These are phyloP conservation scores for Trichoderma breve DNA, from an alignment of 2,329 filamentous ascomycete genomes.

Conservation along the genomic window DNA sequence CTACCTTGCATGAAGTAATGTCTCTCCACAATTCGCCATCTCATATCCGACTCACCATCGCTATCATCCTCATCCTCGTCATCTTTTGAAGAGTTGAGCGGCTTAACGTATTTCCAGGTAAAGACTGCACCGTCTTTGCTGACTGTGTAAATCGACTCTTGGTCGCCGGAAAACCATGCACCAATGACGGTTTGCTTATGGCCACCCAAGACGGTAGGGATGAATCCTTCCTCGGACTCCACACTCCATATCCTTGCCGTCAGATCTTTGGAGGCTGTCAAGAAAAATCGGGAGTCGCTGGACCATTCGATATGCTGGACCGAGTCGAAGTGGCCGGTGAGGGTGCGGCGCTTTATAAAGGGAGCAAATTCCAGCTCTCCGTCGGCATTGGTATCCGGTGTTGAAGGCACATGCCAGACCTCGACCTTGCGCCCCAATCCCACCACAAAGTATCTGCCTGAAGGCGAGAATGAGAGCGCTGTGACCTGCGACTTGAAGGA, in stretches of 20 bases:
- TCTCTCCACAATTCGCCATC: conserved; percentile 87
- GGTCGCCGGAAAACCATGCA: conserved; percentile 95
- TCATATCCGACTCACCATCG: conserved; percentile 62
- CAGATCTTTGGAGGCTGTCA: conserved; percentile 87
- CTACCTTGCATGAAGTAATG: conserved; percentile 94
- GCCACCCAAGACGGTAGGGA: conserved; percentile 83
- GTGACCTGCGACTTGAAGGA: conserved; percentile 85
- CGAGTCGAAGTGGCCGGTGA: conserved; percentile 84
- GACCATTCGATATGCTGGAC: conserved; percentile 92
- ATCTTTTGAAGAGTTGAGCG: conserved; percentile 52
- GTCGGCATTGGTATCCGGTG: conserved; percentile 72
- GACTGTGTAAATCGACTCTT: conserved; percentile 93
- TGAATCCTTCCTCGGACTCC: conserved; percentile 80
- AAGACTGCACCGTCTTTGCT: conserved; percentile 98
- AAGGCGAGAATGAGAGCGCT: conserved; percentile 85
- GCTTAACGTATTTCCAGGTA: conserved; percentile 80
- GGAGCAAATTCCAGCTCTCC: conserved; percentile 93
- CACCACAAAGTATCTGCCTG: conserved; percentile 85
- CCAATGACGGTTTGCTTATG: conserved; percentile 87
- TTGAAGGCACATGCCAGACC: conserved; percentile 93
- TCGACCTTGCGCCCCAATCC: conserved; percentile 84
- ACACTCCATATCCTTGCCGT: conserved; percentile 95
- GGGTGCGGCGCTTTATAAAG: conserved; percentile 83
- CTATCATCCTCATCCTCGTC: conserved; percentile 55
- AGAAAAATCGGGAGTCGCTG: conserved; percentile 89